Evolutionary conservation across 768 basidiomycete species (phyloP), one percentile per base, ranked within the genome.

Genomic region (Termitomyces sp.): DNA sequence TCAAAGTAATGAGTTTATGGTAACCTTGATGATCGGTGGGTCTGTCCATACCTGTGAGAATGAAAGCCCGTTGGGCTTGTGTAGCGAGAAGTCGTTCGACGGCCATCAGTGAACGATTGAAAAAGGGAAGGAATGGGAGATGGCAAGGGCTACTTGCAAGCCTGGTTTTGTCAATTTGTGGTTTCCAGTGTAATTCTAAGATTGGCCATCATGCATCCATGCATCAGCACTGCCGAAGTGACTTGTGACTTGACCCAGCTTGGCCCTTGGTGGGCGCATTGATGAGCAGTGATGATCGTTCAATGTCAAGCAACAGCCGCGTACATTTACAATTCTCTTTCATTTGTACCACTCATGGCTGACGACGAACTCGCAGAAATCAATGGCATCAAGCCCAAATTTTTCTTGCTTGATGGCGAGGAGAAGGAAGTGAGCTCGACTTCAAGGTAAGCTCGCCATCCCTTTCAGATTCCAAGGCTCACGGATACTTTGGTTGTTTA

Each of bases 11-110:
- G 50, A 50, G 55, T 50, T 8, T 36, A 28, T 49, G 51, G 55
- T 41, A 61, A 40, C 30, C 30, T 60, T 56, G 23, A 23, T 49
- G 60, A 35, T 23, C 9, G 49, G 33, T 32, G 35, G 20, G 38
- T 43, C 72, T 86, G 66, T 71, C 72, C 86, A 67, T 71, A 91
- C 90, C 85, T 58, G 87, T 90, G 43, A 70, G 73, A 57, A 92
- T 83, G 72, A 92, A 93, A 41, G 81, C 82, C 62, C 78, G 77
- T 67, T 93, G 91, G 26, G 91, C 83, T 60, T 82, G 78, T 14
- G 91, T 91, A 20, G 84, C 84, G 55, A 93, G 73, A 53, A 93
- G 79, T 26, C 83, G 82, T 75, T 89, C 87, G 49, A 85, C 77
- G 55, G 85, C 82, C 90, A 91, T 93, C 63, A 61, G 5, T 30